These are phyloP conservation scores for Pythium coloratum DNA, from an alignment of 352 stramenopile genomes.

Conservation along the genomic window DNA sequence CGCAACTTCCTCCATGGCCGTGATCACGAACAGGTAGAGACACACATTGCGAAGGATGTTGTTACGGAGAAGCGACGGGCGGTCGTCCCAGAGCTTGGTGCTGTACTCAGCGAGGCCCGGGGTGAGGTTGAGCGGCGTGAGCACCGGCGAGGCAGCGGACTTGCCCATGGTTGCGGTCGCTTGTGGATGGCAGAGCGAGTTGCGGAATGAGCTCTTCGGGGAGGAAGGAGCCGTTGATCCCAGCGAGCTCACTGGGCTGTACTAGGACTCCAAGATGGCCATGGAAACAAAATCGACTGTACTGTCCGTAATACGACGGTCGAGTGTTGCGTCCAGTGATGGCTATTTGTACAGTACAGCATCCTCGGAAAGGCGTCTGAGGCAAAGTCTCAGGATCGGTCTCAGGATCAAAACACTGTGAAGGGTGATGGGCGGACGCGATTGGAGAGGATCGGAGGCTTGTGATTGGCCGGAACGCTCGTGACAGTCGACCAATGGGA, in stretches of 20 bases:
- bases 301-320: not conserved
- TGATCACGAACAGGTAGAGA: slow-evolving; percentile 30
- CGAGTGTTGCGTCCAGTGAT: not conserved
- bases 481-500: not conserved
- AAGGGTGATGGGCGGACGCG: not conserved
- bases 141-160: slow-evolving; percentile 18
- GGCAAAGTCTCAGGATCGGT: not conserved
- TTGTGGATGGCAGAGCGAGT: slow-evolving; percentile 2
- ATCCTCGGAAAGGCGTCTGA: not conserved
- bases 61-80: slow-evolving; percentile 17
- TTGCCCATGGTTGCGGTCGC: slow-evolving; percentile 9
- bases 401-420: not conserved
- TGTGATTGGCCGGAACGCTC: not conserved
- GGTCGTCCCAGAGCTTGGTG: slow-evolving; percentile 18
- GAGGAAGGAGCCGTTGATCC: not conserved
- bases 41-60: slow-evolving; percentile 32
- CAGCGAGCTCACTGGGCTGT: too few species aligned
- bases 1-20: slow-evolving; percentile 27
- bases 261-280: too few species aligned
- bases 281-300: too few species aligned
- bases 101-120: slow-evolving; percentile 17
- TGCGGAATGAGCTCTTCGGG: slow-evolving; percentile 4
- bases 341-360: not conserved
- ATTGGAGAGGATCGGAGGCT: not conserved
- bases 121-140: slow-evolving; percentile 17